Conservation (phyloP, 2,329 filamentous ascomycete species). For the Claviceps africana region DNA sequence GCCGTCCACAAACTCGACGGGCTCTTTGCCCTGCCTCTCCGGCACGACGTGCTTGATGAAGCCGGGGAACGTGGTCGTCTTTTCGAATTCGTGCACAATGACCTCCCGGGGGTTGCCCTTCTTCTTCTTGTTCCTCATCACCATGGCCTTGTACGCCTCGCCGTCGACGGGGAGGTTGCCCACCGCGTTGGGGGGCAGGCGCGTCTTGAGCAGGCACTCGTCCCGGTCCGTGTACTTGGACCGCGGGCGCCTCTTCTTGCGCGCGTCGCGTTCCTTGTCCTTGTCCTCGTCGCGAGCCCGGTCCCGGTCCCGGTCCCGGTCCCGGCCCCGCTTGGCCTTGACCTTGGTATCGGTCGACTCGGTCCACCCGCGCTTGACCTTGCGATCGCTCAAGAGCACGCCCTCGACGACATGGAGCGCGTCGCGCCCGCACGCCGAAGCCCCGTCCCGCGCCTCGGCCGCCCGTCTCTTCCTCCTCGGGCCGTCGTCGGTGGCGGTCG, state of each 20-base stretch:
- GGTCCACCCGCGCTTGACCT: conserved; percentile 83
- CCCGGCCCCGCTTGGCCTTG: conserved; percentile 35
- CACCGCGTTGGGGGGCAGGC: conserved; percentile 40
- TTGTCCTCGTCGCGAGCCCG: conserved; percentile 35
- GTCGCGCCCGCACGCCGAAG: conserved; percentile 37
- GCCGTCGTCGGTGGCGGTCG: conserved; percentile 8
- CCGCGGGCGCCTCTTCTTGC: conserved; percentile 45
- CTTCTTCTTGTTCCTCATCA: conserved; percentile 39
- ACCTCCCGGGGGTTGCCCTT: conserved; percentile 37
- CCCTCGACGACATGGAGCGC: conserved; percentile 41
- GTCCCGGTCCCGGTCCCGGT: too few relatives aligned
- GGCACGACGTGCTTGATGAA: conserved; percentile 50
- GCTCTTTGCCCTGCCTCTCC: conserved; percentile 21
- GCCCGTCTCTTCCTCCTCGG: conserved; percentile 13
- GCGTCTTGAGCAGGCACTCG: conserved; percentile 76
- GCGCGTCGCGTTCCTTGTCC: conserved; percentile 32
- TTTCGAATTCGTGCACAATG: conserved; percentile 79
- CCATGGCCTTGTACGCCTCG: conserved; percentile 39
- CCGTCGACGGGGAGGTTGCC: conserved; percentile 26
- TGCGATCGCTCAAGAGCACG: conserved; percentile 58
- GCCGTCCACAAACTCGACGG: conserved; percentile 59
- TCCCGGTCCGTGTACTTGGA: conserved; percentile 70
- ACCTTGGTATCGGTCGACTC: conserved; percentile 42
- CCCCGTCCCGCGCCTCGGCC: conserved; percentile 10
- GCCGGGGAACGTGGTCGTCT: conserved; percentile 66